These are phyloP conservation scores for Lizonia empirigonia DNA, from an alignment of 2,329 filamentous ascomycete genomes.

Conservation along the genomic window DNA sequence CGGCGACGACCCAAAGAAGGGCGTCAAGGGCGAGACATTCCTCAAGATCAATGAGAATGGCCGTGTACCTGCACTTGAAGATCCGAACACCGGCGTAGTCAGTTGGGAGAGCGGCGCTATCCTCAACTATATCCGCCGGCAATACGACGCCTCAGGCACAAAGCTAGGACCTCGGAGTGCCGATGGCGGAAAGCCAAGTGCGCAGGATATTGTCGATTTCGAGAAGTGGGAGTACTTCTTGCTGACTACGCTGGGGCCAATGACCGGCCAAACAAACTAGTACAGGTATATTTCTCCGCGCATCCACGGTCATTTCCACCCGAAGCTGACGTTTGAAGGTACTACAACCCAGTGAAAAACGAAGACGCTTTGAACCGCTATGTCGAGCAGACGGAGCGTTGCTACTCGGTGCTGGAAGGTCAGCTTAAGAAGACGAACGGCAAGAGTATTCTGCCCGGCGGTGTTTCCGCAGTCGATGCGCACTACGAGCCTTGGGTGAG, in stretches of 20 bases:
- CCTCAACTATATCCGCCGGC: conserved; percentile 9
- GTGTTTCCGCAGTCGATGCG: conserved; percentile 10
- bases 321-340: neutral
- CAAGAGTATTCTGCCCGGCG: conserved; percentile 8
- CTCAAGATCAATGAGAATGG: conserved; percentile 49
- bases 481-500: conserved; percentile 15
- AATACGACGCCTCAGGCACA: conserved; percentile 4
- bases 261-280: conserved; percentile 15
- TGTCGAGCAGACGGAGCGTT: conserved; percentile 13
- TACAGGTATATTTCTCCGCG: conserved; percentile 4
- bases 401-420: conserved; percentile 10
- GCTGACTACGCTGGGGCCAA: conserved; percentile 12
- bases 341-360: conserved; percentile 12
- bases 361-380: conserved; percentile 14
- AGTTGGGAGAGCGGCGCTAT: conserved; percentile 17
- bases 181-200: neutral
- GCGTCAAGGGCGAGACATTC: conserved; percentile 36
- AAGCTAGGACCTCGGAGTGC: conserved; percentile 1
- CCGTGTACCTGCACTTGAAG: conserved; percentile 51
- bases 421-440: conserved; percentile 11
- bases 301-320: no score
- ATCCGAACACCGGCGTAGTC: conserved; percentile 50
- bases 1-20: conserved; percentile 45
- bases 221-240: conserved; percentile 18
- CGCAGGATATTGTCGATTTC: conserved; percentile 9